Evolutionary conservation across 2,329 filamentous ascomycete genomes (phyloP).

Genomic region (Xylariaceae sp.): DNA sequence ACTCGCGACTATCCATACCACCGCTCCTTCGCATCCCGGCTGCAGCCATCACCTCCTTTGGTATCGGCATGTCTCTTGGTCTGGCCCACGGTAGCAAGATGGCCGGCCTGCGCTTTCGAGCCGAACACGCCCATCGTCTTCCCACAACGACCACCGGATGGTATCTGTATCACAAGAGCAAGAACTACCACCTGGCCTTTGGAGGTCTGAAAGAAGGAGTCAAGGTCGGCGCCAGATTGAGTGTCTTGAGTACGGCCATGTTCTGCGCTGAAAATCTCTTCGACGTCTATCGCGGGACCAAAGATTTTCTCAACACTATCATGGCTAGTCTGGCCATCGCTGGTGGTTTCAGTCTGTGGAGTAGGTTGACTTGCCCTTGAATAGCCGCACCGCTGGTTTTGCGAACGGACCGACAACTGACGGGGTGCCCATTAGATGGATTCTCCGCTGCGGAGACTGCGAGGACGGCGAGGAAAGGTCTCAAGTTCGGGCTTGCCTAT

Average conservation of each 20-base stretch:
- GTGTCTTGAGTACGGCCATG: constrained; percentile 70
- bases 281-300: constrained; percentile 64
- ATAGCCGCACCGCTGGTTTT: background rate
- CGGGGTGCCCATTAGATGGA: constrained; percentile 50
- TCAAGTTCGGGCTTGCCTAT: constrained; percentile 74
- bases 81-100: constrained; percentile 67
- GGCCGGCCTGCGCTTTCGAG: constrained; percentile 79
- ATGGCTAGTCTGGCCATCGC: constrained; percentile 80
- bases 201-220: constrained; percentile 76
- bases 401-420: background rate
- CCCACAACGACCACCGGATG: constrained; percentile 79
- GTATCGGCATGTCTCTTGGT: constrained; percentile 68
- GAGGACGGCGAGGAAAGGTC: constrained; percentile 73
- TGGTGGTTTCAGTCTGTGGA: constrained; percentile 81
- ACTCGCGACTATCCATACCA: constrained; percentile 57
- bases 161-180: constrained; percentile 98
- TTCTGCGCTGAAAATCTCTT: constrained; percentile 81
- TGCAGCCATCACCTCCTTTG: constrained; percentile 58
- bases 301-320: constrained; percentile 77
- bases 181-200: constrained; percentile 83
- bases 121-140: constrained; percentile 92
- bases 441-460: constrained; percentile 75
- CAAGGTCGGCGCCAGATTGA: constrained; percentile 66
- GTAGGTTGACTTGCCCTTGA: constrained; percentile 45
- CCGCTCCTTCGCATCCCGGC: constrained; percentile 62